Percentiles rank a stretch among this genome's conserved stretches.
These are phyloP conservation scores for Xylariaceae sp. DNA, from an alignment of 2,329 filamentous ascomycete genomes.

Conservation along the genomic window DNA sequence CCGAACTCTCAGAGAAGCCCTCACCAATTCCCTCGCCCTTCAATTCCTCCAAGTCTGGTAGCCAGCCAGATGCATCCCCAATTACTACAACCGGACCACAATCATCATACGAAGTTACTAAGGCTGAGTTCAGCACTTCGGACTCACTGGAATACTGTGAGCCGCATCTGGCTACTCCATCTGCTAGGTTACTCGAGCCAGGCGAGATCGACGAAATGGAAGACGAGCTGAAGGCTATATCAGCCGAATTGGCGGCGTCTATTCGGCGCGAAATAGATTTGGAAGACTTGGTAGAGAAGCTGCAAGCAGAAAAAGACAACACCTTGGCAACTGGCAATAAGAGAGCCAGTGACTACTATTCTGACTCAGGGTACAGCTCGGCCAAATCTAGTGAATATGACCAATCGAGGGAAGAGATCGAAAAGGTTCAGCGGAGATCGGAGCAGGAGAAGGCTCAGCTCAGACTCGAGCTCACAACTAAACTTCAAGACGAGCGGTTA, in stretches of 20 bases:
- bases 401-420: constrained; percentile 65
- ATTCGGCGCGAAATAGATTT: constrained; percentile 95
- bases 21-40: constrained; percentile 50
- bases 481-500: constrained; percentile 80
- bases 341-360: constrained; percentile 95
- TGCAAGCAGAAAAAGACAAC: constrained; percentile 72
- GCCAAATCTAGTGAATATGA: constrained; percentile 69
- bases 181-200: constrained; percentile 39
- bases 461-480: constrained; percentile 77
- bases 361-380: constrained; percentile 87
- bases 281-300: constrained; percentile 84
- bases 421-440: constrained; percentile 73
- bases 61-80: constrained; percentile 41
- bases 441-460: constrained; percentile 90
- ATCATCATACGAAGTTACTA: constrained; percentile 37
- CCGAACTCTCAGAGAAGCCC: constrained; percentile 48
- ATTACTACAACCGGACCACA: constrained; percentile 37
- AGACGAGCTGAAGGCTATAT: constrained; percentile 89
- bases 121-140: constrained; percentile 40
- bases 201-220: constrained; percentile 80
- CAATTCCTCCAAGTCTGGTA: constrained; percentile 39
- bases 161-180: constrained; percentile 49
- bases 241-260: constrained; percentile 83
- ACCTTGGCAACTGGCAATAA: constrained; percentile 53
- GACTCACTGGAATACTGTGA: constrained; percentile 49